Percentiles rank a stretch among this genome's conserved stretches.
These are phyloP conservation scores for Aurifilum marmelostoma DNA, from an alignment of 2,329 filamentous ascomycete genomes.

Conservation along the genomic window DNA sequence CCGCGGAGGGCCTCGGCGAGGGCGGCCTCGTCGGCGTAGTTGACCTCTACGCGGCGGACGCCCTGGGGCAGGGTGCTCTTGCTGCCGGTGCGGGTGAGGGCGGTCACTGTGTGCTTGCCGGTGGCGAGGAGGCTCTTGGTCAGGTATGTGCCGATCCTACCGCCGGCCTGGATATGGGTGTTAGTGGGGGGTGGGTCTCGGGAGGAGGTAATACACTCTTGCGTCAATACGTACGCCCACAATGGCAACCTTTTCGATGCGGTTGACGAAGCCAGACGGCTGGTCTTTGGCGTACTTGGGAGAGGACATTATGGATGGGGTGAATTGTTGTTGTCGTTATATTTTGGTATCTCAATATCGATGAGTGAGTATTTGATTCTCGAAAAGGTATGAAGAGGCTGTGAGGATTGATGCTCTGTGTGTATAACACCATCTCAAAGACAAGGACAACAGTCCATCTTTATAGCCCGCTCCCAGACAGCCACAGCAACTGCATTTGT, in stretches of 20 bases:
- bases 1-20: slow-evolving; percentile 54
- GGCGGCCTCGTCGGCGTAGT: slow-evolving; percentile 48
- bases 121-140: slow-evolving; percentile 46
- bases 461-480: not conserved
- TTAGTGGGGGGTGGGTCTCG: not conserved
- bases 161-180: slow-evolving; percentile 43
- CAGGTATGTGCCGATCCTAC: slow-evolving; percentile 45
- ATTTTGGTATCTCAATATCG: not conserved
- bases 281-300: slow-evolving; percentile 31
- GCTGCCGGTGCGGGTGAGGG: slow-evolving; percentile 51
- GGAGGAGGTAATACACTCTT: too few species aligned
- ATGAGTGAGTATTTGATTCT: not conserved
- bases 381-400: not conserved
- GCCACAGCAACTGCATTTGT: not conserved
- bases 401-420: not conserved
- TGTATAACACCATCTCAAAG: not conserved
- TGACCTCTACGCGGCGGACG: slow-evolving; percentile 45
- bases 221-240: slow-evolving; percentile 48
- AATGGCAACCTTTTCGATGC: slow-evolving; percentile 49
- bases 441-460: not conserved
- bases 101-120: slow-evolving; percentile 56
- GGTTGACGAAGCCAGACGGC: slow-evolving; percentile 38
- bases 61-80: slow-evolving; percentile 47
- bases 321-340: not conserved
- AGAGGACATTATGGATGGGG: slow-evolving; percentile 20